Evolutionary conservation across 1,139 yeast species (phyloP), one percentile per base, ranked within the genome.

Genomic region (Lizanozyma gosingica): DNA sequence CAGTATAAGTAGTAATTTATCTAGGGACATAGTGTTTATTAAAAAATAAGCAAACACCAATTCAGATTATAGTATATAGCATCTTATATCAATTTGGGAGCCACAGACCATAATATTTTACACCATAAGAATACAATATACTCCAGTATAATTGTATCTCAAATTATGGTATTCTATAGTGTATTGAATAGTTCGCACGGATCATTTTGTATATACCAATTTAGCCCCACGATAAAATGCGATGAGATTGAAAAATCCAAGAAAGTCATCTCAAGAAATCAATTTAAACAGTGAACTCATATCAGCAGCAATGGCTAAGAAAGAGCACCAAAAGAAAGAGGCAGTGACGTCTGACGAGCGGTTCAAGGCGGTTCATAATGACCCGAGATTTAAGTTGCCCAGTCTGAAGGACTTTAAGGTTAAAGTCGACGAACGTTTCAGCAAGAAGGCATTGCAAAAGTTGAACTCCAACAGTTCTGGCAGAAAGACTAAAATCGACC

Each of bases 351-450:
- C 60, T 3, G 97, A 88, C 61, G 73, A 80, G 15, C 76, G 98
- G 56, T 92, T 92, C 62, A 65, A 83, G 16, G 68, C 81, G 3
- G 84, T 90, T 4, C 88, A 83, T 52, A 78, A 74, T 49, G 98
- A 94, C 60, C 97, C 98, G 3, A 73, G 96, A 48, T 92, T 92
- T 64, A 81, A 77, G 47, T 63, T 78, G 35, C 92, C 96, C 3
- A 80, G 73, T 50, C 72, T 73, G 56, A 80, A 79, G 51, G 80
- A 82, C 46, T 65, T 81, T 47, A 84, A 83, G 58, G 83, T 87
- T 36, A 79, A 84, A 51, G 73, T 94, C 35, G 99, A 92, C 62
- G 84, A 80, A 43, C 78, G 99, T 60, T 92, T 92, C 61, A 78
- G 80, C 49, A 78, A 78, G 50, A 72, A 74, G 37, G 97, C 88